A percentile compares a stretch with the other conserved stretches of the same genome.
Conservation (phyloP, 176 grass and related monocot genomes). For the maize (Zea mays) region DNA sequence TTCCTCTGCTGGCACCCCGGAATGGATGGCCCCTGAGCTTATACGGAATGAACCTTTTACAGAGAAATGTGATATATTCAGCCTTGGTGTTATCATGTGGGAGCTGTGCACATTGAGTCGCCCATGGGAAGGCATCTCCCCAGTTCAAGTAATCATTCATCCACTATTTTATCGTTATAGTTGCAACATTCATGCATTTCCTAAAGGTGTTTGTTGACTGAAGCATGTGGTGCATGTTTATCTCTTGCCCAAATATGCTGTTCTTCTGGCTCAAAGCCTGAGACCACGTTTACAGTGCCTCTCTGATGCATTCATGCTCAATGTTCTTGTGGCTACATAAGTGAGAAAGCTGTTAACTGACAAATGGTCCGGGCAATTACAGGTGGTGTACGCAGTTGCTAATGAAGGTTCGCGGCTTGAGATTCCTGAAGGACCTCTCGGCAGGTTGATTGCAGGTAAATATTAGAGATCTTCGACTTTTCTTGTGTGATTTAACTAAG, state of each 20-base stretch:
- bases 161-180: constrained; percentile 1
- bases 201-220: constrained; percentile 12
- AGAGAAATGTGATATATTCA: constrained; percentile 99
- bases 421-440: constrained; percentile 93
- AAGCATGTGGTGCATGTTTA: neutral
- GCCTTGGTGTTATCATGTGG: constrained; percentile 98
- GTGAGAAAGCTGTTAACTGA: constrained; percentile 21
- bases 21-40: constrained; percentile 99
- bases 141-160: constrained; percentile 78
- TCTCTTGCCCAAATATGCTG: neutral
- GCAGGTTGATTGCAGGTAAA: constrained; percentile 89
- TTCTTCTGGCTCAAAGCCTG: neutral
- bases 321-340: neutral
- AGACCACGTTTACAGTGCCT: neutral
- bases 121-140: constrained; percentile 86
- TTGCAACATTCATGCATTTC: constrained; percentile 10
- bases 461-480: neutral
- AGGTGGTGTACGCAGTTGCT: constrained; percentile 89
- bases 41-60: constrained; percentile 92
- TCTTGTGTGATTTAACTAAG: neutral
- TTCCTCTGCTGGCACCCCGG: constrained; percentile 93
- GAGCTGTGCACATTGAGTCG: constrained; percentile 95
- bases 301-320: constrained; percentile 16
- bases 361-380: constrained; percentile 19
- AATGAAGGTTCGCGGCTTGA: constrained; percentile 79